Percentiles rank a stretch among this genome's conserved stretches.
phyloP scores from a whole-genome alignment of 306 rosid genomes.

The Citrullus mucosospermus region DNA sequence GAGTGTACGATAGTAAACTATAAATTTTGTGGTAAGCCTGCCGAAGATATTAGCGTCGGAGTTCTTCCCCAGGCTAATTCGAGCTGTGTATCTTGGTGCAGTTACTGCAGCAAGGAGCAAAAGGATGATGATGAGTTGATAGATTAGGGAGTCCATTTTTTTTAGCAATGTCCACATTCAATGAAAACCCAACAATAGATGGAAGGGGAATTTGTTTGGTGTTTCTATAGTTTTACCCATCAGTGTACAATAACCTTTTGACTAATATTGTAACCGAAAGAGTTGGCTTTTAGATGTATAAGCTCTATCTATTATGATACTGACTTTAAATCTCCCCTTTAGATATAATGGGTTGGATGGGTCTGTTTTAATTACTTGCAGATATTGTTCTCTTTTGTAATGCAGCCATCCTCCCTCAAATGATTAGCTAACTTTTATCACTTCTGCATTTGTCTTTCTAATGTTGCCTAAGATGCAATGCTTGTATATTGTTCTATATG shows the following conservation, averaged over 20 bases:
- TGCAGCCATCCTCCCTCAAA: conserved; percentile 6
- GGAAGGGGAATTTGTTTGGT: conserved; percentile 64
- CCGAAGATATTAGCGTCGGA: conserved; percentile 39
- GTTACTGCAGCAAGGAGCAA: conserved; percentile 51
- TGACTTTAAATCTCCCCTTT: not conserved
- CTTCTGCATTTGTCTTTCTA: not conserved
- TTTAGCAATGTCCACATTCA: conserved; percentile 51
- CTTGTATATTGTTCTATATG: not conserved
- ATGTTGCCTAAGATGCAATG: not conserved
- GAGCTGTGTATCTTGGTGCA: conserved; percentile 41
- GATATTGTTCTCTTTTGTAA: not conserved
- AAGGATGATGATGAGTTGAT: conserved; percentile 55
- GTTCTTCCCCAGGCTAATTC: conserved; percentile 51
- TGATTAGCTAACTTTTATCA: not conserved
- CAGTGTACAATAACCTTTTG: conserved; percentile 27
- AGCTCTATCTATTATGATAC: conserved; percentile 2
- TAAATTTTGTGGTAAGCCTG: conserved; percentile 67
- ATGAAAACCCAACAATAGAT: conserved; percentile 33
- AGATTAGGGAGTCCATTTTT: conserved; percentile 74
- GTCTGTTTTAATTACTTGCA: conserved; percentile 2
- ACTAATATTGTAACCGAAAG: conserved; percentile 8
- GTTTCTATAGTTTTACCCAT: conserved; percentile 48
- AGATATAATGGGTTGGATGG: conserved; percentile 6
- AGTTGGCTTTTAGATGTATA: conserved; percentile 15
- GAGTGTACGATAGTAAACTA: conserved; percentile 55